Base-by-base conservation (phyloP, 352 stramenopile genomes). In the Lagenidium sp. region DNA sequence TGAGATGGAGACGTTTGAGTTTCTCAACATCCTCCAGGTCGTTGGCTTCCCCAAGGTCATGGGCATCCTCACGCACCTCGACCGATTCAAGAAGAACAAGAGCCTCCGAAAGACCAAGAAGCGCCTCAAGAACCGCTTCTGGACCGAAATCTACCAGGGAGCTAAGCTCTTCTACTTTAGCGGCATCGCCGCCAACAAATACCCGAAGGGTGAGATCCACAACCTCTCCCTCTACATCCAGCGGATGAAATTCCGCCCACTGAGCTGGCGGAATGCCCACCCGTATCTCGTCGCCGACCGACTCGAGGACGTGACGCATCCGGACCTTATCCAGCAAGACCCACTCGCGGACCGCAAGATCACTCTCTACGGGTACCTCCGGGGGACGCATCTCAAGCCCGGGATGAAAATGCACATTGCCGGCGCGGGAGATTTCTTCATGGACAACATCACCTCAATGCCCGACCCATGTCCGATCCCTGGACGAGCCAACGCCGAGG, bases 1-100 rank as follows among this genome's bases (percentile, higher is more conserved):
- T 61, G 97, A 99, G 61, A 99, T 99, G 97, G 96, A 99, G 68
- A 99, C 96, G 12, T 99, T 99, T 48, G 97, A 99, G 76, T 99
- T 99, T 60, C 81, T 99, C 7, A 99, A 99, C 65, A 97, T 99
- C 48, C 79, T 99, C 8, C 97, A 99, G 68, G 71, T 85, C 22
- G 65, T 82, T 0, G 81, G 80, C 0, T 94, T 94, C 50, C 90
- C 90, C 15, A 95, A 95, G 55, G 90, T 98, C 22, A 98, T 99
- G 86, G 97, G 97, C 37, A 95, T 99, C 34, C 85, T 99, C 41
- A 99, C 97, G 18, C 94, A 99, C 64, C 65, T 99, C 36, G 97
- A 99, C 76, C 69, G 66, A 6, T 99, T 99, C 63, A 91, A 96
- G 50, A 98, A 98, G 42, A 95, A 95, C 60, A 99, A 99, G 63